Percentiles rank a stretch among this genome's conserved stretches.
Conservation (phyloP, 768 basidiomycete genomes). For the Hygrophorus pudorinus region DNA sequence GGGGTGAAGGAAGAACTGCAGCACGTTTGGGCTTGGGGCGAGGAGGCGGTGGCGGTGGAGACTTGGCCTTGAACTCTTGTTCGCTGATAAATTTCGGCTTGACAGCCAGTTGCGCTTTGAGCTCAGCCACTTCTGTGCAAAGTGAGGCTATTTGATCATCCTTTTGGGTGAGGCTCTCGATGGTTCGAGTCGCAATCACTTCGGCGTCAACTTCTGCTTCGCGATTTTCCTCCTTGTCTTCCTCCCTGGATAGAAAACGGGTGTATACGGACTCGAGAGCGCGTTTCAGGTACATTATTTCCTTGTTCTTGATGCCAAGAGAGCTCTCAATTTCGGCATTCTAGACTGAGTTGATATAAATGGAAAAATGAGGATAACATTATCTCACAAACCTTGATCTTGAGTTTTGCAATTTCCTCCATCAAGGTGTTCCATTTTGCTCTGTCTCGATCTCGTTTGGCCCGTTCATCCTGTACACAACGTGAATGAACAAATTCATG, state of each 20-base stretch:
- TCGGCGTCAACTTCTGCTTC: slow-evolving; percentile 53
- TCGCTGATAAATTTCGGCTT: slow-evolving; percentile 43
- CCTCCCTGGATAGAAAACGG: slow-evolving; percentile 55
- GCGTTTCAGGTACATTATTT: slow-evolving; percentile 66
- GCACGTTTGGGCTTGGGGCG: slow-evolving; percentile 25
- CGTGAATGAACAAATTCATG: not conserved
- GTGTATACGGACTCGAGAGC: slow-evolving; percentile 85
- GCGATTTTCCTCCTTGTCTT: slow-evolving; percentile 34
- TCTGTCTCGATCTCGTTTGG: slow-evolving; percentile 66
- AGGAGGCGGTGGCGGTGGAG: slow-evolving; percentile 53
- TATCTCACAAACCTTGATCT: slow-evolving; percentile 45
- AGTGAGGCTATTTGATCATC: slow-evolving; percentile 55
- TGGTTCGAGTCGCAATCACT: slow-evolving; percentile 56
- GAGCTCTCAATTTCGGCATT: slow-evolving; percentile 39
- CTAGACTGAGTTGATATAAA: slow-evolving; percentile 24
- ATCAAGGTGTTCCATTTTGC: slow-evolving; percentile 60
- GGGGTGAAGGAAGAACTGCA: slow-evolving; percentile 3
- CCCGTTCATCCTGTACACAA: slow-evolving; percentile 53
- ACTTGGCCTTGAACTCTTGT: slow-evolving; percentile 60
- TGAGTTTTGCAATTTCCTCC: slow-evolving; percentile 66
- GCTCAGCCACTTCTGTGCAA: slow-evolving; percentile 34
- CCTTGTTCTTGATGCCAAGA: slow-evolving; percentile 53
- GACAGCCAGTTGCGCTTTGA: slow-evolving; percentile 40
- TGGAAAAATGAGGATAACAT: not conserved
- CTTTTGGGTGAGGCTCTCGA: slow-evolving; percentile 59